Evolutionary conservation across 2,329 filamentous ascomycete species (phyloP).

Genomic region (Cladosporium austrohemisphaericum): DNA sequence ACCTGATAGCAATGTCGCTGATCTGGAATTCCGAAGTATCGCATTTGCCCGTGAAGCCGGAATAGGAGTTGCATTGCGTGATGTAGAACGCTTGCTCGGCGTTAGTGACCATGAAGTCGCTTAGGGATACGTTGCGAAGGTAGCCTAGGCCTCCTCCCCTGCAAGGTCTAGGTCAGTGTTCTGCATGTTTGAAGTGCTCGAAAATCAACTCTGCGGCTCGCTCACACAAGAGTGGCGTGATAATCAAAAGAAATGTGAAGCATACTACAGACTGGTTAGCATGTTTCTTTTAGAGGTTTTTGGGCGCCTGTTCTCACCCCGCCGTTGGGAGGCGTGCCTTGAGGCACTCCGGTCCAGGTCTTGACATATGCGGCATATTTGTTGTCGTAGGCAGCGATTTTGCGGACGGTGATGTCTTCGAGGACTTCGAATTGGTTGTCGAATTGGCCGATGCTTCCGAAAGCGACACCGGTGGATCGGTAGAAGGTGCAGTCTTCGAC

Average conservation of each 20-base stretch:
- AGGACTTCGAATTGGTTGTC: conserved; percentile 47
- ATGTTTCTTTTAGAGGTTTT: too few relatives aligned
- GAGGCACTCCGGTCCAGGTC: conserved; percentile 53
- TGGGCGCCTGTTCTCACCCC: too few relatives aligned
- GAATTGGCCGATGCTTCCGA: conserved; percentile 58
- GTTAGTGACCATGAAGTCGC: conserved; percentile 28
- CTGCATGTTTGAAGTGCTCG: too few relatives aligned
- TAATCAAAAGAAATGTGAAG: too few relatives aligned
- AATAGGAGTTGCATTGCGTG: conserved; percentile 30
- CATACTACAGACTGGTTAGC: too few relatives aligned
- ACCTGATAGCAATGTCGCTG: conserved; percentile 29
- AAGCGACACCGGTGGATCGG: conserved; percentile 51
- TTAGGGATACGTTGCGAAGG: conserved; percentile 36
- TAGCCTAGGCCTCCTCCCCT: conserved; percentile 53
- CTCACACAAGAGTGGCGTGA: too few relatives aligned
- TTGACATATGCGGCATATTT: conserved; percentile 39
- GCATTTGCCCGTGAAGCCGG: conserved; percentile 22
- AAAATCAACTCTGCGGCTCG: too few relatives aligned
- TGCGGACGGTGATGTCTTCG: conserved; percentile 47
- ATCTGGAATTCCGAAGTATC: conserved; percentile 39
- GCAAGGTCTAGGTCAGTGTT: too few relatives aligned
- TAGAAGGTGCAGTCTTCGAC: conserved; percentile 50
- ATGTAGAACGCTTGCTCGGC: conserved; percentile 23
- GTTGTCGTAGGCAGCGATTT: conserved; percentile 34
- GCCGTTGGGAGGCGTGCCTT: conserved; percentile 51